Base-by-base conservation (phyloP, 2,329 filamentous ascomycete genomes). In the Botrytis squamosa region DNA sequence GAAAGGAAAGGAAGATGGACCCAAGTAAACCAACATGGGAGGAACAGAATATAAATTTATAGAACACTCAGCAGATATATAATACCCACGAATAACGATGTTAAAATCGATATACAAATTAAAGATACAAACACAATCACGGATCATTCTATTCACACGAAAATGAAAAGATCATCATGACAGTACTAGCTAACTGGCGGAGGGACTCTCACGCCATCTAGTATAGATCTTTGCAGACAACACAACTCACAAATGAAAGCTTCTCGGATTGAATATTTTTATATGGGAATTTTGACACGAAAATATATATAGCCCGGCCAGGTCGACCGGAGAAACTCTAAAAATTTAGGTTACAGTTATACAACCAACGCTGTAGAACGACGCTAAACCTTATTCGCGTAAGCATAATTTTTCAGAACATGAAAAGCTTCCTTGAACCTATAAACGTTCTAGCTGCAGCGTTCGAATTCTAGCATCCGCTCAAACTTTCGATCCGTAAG, bases 321-420 rank as follows among this genome's bases (percentile, higher is more conserved):
- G 38, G 16, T 44, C 25, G n/a, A 64, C 16, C n/a, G 60, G 25
- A 18, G 38, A 42, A 38, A 46, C 40, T 64, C 40, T 64, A 46
- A 33, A 33, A 22, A 1, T 29, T 29, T 42, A 25, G n/a, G 40
- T 33, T 40, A 67, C 64, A 49, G 12, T 14, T 38, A 25, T 16
- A 36, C 29, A 55, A 68, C 25, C 16, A 29, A 68, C 36, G 46
- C 65, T 68, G 65, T 55, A 68, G 25, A 57, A 42, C 36, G 36
- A 68, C 49, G 49, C 66, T 68, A 68, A 57, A 38, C 66, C 49
- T 57, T 42, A 57, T 68, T 68, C 49, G 66, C 49, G 25, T 68
- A 68, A 52, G 49, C 55, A 68, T 42, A 57, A 57, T 68, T 57
- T 57, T 68, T 33, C 49, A 68, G 33, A 40, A 40, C 25, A 42